phyloP scores from a whole-genome alignment of 2,329 filamentous ascomycete species.

The Akanthomyces dipterigenus region DNA sequence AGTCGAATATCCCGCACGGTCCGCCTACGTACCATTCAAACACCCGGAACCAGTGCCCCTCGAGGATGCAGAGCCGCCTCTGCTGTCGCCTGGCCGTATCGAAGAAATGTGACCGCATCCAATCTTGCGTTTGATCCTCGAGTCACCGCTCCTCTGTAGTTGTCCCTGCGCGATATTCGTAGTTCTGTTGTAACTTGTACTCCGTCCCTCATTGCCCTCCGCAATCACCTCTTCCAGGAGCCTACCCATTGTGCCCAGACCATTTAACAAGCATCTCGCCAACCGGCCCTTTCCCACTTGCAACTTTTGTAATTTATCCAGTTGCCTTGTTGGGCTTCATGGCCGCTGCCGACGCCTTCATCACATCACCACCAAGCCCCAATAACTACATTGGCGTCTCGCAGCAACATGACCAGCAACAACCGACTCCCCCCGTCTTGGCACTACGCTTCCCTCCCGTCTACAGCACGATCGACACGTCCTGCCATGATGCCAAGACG shows the following conservation, averaged over 20 bases:
- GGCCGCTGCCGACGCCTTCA: not conserved
- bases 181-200: not conserved
- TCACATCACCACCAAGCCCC: not conserved
- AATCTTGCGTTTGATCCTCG: no score
- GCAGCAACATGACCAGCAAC: not conserved
- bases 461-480: not conserved
- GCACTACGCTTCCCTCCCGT: not conserved
- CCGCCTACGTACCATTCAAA: no score
- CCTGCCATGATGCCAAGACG: conserved; percentile 1
- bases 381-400: not conserved
- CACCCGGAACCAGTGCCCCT: no score
- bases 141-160: not conserved
- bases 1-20: not conserved
- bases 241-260: not conserved
- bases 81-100: not conserved
- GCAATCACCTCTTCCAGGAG: no score
- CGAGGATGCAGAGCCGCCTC: no score
- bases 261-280: no score
- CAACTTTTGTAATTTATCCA: no score
- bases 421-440: not conserved
- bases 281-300: no score
- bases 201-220: no score
- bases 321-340: not conserved
- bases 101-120: not conserved
- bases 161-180: not conserved